Evolutionary conservation across 148 eudicot species (phyloP).

Genomic region (Mesembryanthemum crystallinum): DNA sequence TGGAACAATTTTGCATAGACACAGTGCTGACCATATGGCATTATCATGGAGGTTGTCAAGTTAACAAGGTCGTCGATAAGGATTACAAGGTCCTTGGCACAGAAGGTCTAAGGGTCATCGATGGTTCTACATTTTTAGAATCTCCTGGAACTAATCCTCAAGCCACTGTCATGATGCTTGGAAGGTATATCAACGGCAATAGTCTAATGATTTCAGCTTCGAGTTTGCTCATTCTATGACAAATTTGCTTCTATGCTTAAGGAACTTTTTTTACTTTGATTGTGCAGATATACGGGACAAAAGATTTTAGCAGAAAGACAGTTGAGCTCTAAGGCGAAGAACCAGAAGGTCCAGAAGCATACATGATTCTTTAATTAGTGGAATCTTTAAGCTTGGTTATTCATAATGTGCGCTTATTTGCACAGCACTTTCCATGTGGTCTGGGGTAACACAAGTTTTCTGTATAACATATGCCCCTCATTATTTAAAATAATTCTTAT

Average conservation of each 20-base stretch:
- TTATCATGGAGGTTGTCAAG: slow-evolving; percentile 78
- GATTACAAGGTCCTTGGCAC: slow-evolving; percentile 57
- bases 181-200: slow-evolving; percentile 47
- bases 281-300: slow-evolving; percentile 60
- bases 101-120: slow-evolving; percentile 52
- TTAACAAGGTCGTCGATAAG: slow-evolving; percentile 54
- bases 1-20: slow-evolving; percentile 59
- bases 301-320: slow-evolving; percentile 40
- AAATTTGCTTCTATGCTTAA: slow-evolving; percentile 9
- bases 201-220: background rate
- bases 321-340: slow-evolving; percentile 8
- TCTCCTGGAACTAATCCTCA: slow-evolving; percentile 84
- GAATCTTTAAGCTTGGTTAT: slow-evolving; percentile 10
- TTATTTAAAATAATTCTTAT: slow-evolving; percentile 16
- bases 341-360: slow-evolving; percentile 9
- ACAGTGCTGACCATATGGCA: slow-evolving; percentile 80
- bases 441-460: slow-evolving; percentile 6
- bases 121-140: slow-evolving; percentile 56
- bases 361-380: slow-evolving; percentile 25
- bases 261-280: background rate
- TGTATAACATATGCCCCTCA: slow-evolving; percentile 5
- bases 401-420: slow-evolving; percentile 3
- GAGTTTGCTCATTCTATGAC: background rate
- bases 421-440: slow-evolving; percentile 10
- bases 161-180: slow-evolving; percentile 83